Percentiles rank a stretch among this genome's conserved stretches.
Evolutionary conservation across 176 grass and related monocot genomes (phyloP).

Genomic region (Oryza glaberrima): DNA sequence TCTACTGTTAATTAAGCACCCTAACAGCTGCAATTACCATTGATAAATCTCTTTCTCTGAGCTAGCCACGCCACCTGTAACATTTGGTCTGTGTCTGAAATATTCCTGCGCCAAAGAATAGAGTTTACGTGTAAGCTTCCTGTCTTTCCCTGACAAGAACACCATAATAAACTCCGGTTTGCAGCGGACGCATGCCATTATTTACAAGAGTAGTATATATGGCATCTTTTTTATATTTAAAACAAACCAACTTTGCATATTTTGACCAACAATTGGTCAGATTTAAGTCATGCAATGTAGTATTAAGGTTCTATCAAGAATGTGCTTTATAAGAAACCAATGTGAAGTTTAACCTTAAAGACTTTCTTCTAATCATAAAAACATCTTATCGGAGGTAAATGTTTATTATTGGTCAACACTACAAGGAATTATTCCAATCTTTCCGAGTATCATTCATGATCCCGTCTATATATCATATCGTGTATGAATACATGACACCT

Average conservation of each 20-base stretch:
- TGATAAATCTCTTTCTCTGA: not conserved
- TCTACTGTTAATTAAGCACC: not conserved
- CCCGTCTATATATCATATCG: slow-evolving; percentile 27
- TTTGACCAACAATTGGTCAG: too few species aligned
- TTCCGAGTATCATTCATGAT: not conserved
- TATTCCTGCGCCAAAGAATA: not conserved
- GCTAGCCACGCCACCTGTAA: not conserved
- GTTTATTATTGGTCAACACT: not conserved
- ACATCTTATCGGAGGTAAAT: too few species aligned
- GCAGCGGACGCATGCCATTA: too few species aligned
- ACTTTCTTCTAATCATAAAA: too few species aligned
- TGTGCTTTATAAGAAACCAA: not conserved
- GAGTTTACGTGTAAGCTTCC: too few species aligned
- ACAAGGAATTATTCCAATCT: slow-evolving; percentile 39
- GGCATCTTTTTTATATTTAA: too few species aligned
- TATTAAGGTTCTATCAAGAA: too few species aligned
- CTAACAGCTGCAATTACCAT: not conserved
- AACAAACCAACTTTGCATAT: too few species aligned
- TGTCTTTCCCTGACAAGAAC: too few species aligned
- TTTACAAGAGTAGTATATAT: too few species aligned
- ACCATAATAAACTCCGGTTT: too few species aligned
- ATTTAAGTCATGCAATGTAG: too few species aligned
- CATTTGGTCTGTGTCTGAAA: not conserved
- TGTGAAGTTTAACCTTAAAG: not conserved
- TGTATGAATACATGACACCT: slow-evolving; percentile 32